Evolutionary conservation across 2,329 filamentous ascomycete species (phyloP), one percentile per base, ranked within the genome.

Genomic region (Neonectria neomacrospora): DNA sequence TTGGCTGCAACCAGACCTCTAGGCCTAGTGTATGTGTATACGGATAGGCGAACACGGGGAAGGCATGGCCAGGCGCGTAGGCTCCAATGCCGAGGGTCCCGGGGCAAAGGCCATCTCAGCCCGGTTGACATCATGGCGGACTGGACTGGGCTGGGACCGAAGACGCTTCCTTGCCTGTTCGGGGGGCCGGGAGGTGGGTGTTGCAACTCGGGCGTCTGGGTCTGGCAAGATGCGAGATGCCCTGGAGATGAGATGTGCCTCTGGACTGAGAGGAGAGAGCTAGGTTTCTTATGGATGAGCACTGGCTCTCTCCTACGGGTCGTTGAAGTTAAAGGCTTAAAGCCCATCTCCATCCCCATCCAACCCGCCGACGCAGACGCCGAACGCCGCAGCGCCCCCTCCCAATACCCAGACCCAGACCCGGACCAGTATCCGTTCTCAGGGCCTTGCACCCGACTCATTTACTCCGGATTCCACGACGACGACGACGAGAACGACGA

Each of bases 21-120:
- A n/a, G n/a, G n/a, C n/a, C 28, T 47, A 37, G 39, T 34, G 47
- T 52, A 58, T n/a, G n/a, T n/a, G n/a, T n/a, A n/a, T n/a, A n/a
- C n/a, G n/a, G n/a, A n/a, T n/a, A n/a, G 37, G 47, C 39, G 41
- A 28, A 39, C 14, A 6, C 5, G 12, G 8, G 9, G 3, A 28
- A 30, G 34, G 26, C 39, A 41, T 37, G 54, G 64, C 56, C 58
- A 63, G 58, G 51, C 41, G 55, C 63, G 51, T 60, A 61, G 42
- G 47, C 55, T 61, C 68, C 68, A 63, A 68, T 70, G 56, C 68
- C 68, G 67, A 63, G 54, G 58, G 50, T 59, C 42, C 67, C 70
- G 68, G 66, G 61, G 39, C 45, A 48, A 48, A 53, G 42, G 48
- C 22, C 18, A 32, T 18, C 16, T 28, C 60, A 59, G 54, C 55